Base-by-base conservation (phyloP, 2,329 filamentous ascomycete species). In the Stachybotrys elegans region DNA sequence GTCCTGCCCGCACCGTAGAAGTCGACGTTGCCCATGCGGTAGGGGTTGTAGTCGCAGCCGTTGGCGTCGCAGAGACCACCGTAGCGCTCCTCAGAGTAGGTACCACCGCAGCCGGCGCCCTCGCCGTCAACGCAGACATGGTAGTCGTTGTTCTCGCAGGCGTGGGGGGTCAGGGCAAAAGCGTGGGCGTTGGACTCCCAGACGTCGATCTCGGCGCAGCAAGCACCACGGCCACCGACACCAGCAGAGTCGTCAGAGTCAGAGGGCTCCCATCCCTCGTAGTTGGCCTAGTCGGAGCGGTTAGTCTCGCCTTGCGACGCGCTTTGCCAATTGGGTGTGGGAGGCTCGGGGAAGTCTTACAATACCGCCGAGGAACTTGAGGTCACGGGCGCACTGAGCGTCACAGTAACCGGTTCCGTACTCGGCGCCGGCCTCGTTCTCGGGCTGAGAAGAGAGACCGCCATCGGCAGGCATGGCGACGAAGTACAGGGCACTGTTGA, bases 401-500 rank as follows among this genome's bases (percentile, higher is more conserved):
- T 80, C 76, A 42, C 79, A 83, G 65, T 83, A 83, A 6, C 79
- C 79, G 3, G 76, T 79, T 35, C 79, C 79, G 50, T 77, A 79
- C 43, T 70, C 66, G 14, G 79, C 78, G 47, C 79, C 79, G 22
- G 72, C 79, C 42, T 70, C 67, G 61, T 79, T 79, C 42, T 60
- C 66, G 2, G 68, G 54, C 57, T 40, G 38, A 19, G 38, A 27
- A 9, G 72, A 77, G 51, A 69, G 46, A 22, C 79, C 81, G 53
- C 83, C 83, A 53, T 81, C 76, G 5, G 69, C 64, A 14, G 77
- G 71, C 67, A 70, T 70, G 56, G 68, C 63, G 35, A 61, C 62
- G 14, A 84, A 73, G 66, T 84, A 83, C 27, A 84, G 61, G 23
- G 80, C 79, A 45, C 80, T 80, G 60, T 85, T 84, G 54, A 84